phyloP scores from a whole-genome alignment of 2,329 filamentous ascomycete genomes.

The Cladosporium colombiae region DNA sequence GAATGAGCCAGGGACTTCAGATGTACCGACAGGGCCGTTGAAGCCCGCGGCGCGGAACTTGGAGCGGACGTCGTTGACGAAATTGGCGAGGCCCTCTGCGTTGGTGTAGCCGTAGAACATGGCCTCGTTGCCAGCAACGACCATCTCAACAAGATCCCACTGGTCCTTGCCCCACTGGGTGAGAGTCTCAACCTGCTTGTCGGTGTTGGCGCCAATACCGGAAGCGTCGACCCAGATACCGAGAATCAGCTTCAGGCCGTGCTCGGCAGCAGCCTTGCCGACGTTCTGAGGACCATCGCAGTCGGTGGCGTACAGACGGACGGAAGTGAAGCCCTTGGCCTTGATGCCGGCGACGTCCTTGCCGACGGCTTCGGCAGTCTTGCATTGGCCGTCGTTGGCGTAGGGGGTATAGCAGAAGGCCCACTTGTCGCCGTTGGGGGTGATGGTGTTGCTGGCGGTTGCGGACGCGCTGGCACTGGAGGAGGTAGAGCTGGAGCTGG shows the following conservation, averaged over 20 bases:
- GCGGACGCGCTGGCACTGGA: slow-evolving; percentile 5
- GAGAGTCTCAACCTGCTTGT: slow-evolving; percentile 72
- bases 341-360: slow-evolving; percentile 46
- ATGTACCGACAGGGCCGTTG: slow-evolving; percentile 75
- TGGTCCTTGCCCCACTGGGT: slow-evolving; percentile 70
- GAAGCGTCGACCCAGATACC: slow-evolving; percentile 79
- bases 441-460: slow-evolving; percentile 22
- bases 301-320: slow-evolving; percentile 89
- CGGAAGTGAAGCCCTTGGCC: slow-evolving; percentile 59
- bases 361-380: slow-evolving; percentile 41
- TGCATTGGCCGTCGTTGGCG: slow-evolving; percentile 45
- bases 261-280: slow-evolving; percentile 64
- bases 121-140: slow-evolving; percentile 90
- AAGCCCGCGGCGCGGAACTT: slow-evolving; percentile 61
- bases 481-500: slow-evolving; percentile 14
- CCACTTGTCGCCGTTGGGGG: slow-evolving; percentile 48
- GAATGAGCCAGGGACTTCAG: slow-evolving; percentile 82
- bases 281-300: slow-evolving; percentile 79
- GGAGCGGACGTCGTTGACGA: slow-evolving; percentile 68
- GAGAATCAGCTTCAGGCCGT: slow-evolving; percentile 77
- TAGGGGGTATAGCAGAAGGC: slow-evolving; percentile 54
- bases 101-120: slow-evolving; percentile 72
- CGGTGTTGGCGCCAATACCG: slow-evolving; percentile 59
- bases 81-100: slow-evolving; percentile 64
- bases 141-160: slow-evolving; percentile 74